Conservation (phyloP, 495 filamentous ascomycete species). For the Talaromyces trachyspermus region DNA sequence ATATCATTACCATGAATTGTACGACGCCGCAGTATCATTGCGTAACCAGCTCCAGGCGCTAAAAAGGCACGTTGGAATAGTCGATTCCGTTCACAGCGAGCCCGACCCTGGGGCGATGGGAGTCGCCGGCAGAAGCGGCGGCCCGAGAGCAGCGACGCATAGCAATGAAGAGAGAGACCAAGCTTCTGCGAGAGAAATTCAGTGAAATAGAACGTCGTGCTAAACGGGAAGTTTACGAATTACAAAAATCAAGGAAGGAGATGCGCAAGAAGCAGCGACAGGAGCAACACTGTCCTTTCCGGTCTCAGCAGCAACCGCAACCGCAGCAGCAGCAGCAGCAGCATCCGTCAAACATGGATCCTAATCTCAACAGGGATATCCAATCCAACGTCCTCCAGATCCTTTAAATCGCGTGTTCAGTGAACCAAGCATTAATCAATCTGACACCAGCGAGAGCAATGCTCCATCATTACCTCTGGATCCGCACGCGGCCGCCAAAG, state of each 20-base stretch:
- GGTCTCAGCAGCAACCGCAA: background rate
- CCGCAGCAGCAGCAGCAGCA: background rate
- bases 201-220: constrained; percentile 32
- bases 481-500: constrained; percentile 8
- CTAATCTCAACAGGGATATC: background rate
- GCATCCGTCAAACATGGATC: background rate
- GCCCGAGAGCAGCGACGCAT: constrained; percentile 24
- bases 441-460: no score
- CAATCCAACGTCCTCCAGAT: background rate
- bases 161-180: constrained; percentile 34
- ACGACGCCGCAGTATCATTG: constrained; percentile 33
- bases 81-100: constrained; percentile 15
- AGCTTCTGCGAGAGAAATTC: constrained; percentile 32
- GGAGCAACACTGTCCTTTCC: background rate
- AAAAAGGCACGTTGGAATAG: constrained; percentile 33
- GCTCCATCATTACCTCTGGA: background rate
- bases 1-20: constrained; percentile 33
- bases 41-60: constrained; percentile 29
- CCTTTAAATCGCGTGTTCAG: background rate
- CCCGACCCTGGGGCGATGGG: constrained; percentile 31
- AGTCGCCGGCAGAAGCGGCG: constrained; percentile 30
- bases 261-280: constrained; percentile 4
- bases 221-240: constrained; percentile 31
- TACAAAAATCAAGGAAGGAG: constrained; percentile 21
- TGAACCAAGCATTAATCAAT: background rate